A percentile compares a stretch with the other conserved stretches of the same genome.
phyloP scores from a whole-genome alignment of 1,284 basidiomycete species.

The Pseudozyma pruni region DNA sequence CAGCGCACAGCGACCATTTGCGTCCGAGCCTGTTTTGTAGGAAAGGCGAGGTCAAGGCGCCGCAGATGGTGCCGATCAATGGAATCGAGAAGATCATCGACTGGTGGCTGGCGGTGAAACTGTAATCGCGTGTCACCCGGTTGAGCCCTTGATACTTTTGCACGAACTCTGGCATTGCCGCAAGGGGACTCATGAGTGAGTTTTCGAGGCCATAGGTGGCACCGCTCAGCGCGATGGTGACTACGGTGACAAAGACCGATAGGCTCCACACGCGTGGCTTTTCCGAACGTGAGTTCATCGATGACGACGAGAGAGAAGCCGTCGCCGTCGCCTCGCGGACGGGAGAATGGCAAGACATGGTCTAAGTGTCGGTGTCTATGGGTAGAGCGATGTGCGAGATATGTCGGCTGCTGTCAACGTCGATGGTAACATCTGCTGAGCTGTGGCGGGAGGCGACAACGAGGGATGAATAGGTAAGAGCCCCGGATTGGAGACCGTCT shows the following conservation, averaged over 20 bases:
- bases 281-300: constrained; percentile 1
- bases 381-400: not conserved
- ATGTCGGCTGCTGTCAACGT: not conserved
- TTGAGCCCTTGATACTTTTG: constrained; percentile 53
- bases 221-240: constrained; percentile 47
- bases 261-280: constrained; percentile 31
- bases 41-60: constrained; percentile 47
- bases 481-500: too few species aligned
- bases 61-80: constrained; percentile 52
- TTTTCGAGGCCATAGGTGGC: constrained; percentile 55
- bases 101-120: constrained; percentile 54
- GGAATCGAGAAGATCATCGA: constrained; percentile 58
- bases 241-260: constrained; percentile 40
- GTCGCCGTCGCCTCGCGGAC: constrained; percentile 5
- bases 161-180: constrained; percentile 54
- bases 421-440: not conserved
- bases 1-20: constrained; percentile 50
- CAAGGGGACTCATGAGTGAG: constrained; percentile 54
- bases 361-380: not conserved
- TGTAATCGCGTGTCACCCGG: constrained; percentile 36
- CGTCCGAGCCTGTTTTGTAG: constrained; percentile 50
- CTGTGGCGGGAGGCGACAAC: too few species aligned
- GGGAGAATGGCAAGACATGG: constrained; percentile 11
- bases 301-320: not conserved
- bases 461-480: too few species aligned